Evolutionary conservation across 2,329 filamentous ascomycete genomes (phyloP).

Genomic region (Hypocreales sp.): DNA sequence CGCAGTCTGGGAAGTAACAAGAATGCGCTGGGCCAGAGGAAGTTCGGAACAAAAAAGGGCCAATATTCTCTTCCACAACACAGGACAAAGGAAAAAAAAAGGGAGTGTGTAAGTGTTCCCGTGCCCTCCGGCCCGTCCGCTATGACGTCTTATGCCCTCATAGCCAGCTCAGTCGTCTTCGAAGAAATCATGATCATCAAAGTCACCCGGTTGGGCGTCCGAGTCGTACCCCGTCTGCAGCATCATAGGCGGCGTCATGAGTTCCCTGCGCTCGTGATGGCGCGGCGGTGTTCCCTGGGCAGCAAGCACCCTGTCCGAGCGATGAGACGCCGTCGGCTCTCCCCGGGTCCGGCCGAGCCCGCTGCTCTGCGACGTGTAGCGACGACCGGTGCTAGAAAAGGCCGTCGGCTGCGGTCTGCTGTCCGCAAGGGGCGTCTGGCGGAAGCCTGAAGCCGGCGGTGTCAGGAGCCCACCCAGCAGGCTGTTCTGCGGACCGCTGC

Average conservation of each 20-base stretch:
- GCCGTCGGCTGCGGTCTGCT: conserved; percentile 38
- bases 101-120: no score
- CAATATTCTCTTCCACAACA: background rate
- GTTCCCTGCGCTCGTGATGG: conserved; percentile 21
- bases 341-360: conserved; percentile 9
- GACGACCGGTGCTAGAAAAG: conserved; percentile 43
- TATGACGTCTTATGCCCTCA: no score
- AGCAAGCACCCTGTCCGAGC: conserved; percentile 23
- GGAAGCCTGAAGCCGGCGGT: conserved; percentile 63
- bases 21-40: no score
- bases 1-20: no score
- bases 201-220: conserved; percentile 42
- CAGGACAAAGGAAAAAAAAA: conserved; percentile 1
- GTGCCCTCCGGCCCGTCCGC: no score
- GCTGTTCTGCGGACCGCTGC: conserved; percentile 34
- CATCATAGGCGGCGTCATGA: conserved; percentile 49
- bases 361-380: conserved; percentile 32
- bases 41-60: background rate
- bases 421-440: conserved; percentile 37
- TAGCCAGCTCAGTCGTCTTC: conserved; percentile 36
- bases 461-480: conserved; percentile 74
- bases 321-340: conserved; percentile 17
- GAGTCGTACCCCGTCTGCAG: conserved; percentile 40
- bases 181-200: conserved; percentile 45
- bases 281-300: conserved; percentile 26